Evolutionary conservation across 805 yeast genomes (phyloP), one percentile per base, ranked within the genome.

Genomic region (Starmerella riodocensis): DNA sequence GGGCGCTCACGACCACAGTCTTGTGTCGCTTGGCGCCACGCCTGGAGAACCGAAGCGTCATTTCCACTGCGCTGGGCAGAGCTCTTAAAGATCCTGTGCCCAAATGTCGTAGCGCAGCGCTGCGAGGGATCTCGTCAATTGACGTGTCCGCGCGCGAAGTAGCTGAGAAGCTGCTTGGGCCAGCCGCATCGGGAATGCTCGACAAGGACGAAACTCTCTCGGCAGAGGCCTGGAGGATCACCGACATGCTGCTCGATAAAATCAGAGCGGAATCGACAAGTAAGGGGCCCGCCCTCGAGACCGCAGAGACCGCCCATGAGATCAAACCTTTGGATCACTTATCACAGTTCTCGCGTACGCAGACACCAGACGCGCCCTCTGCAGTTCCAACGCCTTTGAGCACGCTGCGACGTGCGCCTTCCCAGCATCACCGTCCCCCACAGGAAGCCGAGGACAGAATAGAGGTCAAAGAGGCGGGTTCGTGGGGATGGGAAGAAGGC

Each of bases 31-130:
- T 84, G 32, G 76, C 91, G 0, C 57, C 66, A 24, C 60, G 65
- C 42, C 69, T 84, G 49, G 74, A 74, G 64, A 61, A 64, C 1
- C 67, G 86, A 42, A 67, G 82, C 8, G 94, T 91, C 2, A 62
- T 91, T 34, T 75, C 84, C 3, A 84, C 95, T 1, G 97, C 96
- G 0, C 78, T 81, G 50, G 71, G 82, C 2, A 78, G 85, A 51
- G 79, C 93, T 0, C 65, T 88, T 33, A 76, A 76, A 51, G 98
- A 88, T 57, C 70, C 86, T 0, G 75, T 74, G 52, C 67, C 76
- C 2, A 84, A 80, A 6, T 74, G 93, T 12, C 70, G 91, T 47
- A 57, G 76, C 53, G 80, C 78, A 4, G 84, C 95, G 0, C 63
- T 91, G 21, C 62, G 74, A 44, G 93, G 94, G 1, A 71, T 88